These are phyloP conservation scores for Penicillium diatomitis DNA, from an alignment of 495 filamentous ascomycete genomes.

Conservation along the genomic window DNA sequence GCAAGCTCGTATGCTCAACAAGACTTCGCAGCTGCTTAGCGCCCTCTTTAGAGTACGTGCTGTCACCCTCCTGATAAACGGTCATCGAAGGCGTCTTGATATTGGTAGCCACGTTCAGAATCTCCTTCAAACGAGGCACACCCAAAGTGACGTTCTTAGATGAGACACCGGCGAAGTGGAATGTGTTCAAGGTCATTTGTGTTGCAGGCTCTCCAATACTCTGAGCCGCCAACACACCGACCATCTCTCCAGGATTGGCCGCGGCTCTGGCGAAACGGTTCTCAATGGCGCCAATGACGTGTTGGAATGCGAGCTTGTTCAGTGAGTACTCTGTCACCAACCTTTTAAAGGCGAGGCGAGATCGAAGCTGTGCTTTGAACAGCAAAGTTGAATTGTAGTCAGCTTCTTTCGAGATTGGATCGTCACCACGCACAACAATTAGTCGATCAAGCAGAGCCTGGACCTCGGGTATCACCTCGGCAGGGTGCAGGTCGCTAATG, in stretches of 20 bases:
- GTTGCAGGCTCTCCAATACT: conserved; percentile 98
- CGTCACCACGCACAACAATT: conserved; percentile 74
- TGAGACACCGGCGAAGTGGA: conserved; percentile 99
- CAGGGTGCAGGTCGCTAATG: conserved; percentile 84
- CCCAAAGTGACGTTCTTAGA: conserved; percentile 99
- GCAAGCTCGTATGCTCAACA: conserved; percentile 91
- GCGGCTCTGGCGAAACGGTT: conserved; percentile 69
- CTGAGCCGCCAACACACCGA: conserved; percentile 93
- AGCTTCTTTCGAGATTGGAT: conserved; percentile 73
- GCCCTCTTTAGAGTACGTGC: conserved; percentile 55
- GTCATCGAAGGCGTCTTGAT: conserved; percentile 99
- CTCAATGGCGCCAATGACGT: conserved; percentile 87
- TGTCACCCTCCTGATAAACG: conserved; percentile 63
- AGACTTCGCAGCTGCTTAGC: conserved; percentile 79
- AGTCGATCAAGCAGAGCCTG: conserved; percentile 65
- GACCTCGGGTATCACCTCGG: conserved; percentile 78
- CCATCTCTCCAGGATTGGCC: conserved; percentile 94
- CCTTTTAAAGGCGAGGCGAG: conserved; percentile 83
- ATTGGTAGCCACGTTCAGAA: conserved; percentile 92
- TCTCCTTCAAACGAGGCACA: conserved; percentile 98
- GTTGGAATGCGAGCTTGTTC: conserved; percentile 86
- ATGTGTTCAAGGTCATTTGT: conserved; percentile 99
- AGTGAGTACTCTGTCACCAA: conserved; percentile 74
- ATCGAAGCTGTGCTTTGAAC: conserved; percentile 86
- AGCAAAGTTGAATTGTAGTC: conserved; percentile 79